Percentiles rank a stretch among this genome's conserved stretches.
phyloP scores from a whole-genome alignment of 1,284 basidiomycete species.

The Megacollybia platyphylla region DNA sequence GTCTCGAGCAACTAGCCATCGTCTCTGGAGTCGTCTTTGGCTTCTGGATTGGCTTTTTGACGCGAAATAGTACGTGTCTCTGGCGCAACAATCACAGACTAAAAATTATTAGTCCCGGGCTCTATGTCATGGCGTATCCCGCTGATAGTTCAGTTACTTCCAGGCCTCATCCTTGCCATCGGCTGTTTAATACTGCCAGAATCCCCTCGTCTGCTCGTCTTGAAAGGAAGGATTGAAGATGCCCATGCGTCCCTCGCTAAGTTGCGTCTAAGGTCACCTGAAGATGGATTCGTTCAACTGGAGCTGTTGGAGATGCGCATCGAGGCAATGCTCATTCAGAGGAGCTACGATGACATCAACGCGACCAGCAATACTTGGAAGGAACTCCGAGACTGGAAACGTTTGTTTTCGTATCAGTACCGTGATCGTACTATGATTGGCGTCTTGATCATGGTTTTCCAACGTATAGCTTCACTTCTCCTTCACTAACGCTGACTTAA shows the following conservation, averaged over 20 bases:
- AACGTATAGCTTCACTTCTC: constrained; percentile 35
- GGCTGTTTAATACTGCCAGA: constrained; percentile 59
- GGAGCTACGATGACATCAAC: constrained; percentile 9
- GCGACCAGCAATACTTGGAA: constrained; percentile 9
- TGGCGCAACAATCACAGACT: neutral
- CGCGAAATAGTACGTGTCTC: constrained; percentile 32
- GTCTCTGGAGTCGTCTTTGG: constrained; percentile 64
- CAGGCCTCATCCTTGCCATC: constrained; percentile 50
- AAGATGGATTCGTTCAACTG: constrained; percentile 45
- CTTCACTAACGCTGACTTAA: neutral
- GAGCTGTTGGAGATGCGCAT: constrained; percentile 66
- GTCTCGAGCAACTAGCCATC: constrained; percentile 70
- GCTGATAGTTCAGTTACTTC: constrained; percentile 58
- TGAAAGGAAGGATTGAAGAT: constrained; percentile 41
- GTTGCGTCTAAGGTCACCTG: constrained; percentile 28
- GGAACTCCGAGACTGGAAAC: constrained; percentile 39
- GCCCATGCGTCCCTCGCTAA: constrained; percentile 38
- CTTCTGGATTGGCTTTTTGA: constrained; percentile 72
- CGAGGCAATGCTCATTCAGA: constrained; percentile 38
- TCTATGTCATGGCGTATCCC: constrained; percentile 69
- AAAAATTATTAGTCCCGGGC: constrained; percentile 26
- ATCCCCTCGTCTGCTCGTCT: constrained; percentile 57
- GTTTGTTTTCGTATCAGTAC: constrained; percentile 39
- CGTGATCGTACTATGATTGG: constrained; percentile 52
- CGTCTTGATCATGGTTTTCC: constrained; percentile 65